phyloP scores from a whole-genome alignment of 257 asterid genomes.

The Oldenlandia corymbosa region DNA sequence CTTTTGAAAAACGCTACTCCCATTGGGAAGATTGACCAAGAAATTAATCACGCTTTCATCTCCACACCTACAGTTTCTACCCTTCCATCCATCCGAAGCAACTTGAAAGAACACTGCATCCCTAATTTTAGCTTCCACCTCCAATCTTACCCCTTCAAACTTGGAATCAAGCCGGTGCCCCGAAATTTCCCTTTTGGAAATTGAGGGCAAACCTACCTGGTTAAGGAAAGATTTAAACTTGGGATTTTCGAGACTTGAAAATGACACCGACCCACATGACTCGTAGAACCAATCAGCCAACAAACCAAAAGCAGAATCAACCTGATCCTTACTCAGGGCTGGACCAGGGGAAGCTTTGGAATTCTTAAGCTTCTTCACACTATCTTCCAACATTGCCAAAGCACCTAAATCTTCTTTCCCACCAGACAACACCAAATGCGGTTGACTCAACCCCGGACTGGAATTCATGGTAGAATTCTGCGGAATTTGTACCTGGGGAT shows the following conservation, averaged over 20 bases:
- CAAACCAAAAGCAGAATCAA: constrained; percentile 45
- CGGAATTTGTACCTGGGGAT: constrained; percentile 24
- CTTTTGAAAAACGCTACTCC: constrained; percentile 62
- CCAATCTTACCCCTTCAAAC: constrained; percentile 55
- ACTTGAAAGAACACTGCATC: constrained; percentile 79
- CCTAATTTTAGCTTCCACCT: constrained; percentile 52
- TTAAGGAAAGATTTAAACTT: constrained; percentile 66
- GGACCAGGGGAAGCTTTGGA: constrained; percentile 53
- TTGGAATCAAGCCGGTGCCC: constrained; percentile 58
- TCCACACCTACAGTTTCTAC: constrained; percentile 24
- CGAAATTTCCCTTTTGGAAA: constrained; percentile 45
- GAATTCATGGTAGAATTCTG: constrained; percentile 9
- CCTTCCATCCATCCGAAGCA: constrained; percentile 70
- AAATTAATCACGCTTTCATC: constrained; percentile 49
- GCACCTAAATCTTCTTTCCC: constrained; percentile 81
- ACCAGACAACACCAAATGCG: constrained; percentile 56
- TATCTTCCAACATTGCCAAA: constrained; percentile 71
- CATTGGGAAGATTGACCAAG: constrained; percentile 70
- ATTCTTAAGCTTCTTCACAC: constrained; percentile 75
- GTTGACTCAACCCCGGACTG: constrained; percentile 21
- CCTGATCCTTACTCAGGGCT: constrained; percentile 50
- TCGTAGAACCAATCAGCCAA: constrained; percentile 81
- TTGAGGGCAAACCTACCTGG: constrained; percentile 65
- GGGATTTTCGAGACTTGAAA: constrained; percentile 73
- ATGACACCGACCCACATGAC: constrained; percentile 54